phyloP scores from a whole-genome alignment of 371 early-diverging fungal species.

The Mortierella sp. region DNA sequence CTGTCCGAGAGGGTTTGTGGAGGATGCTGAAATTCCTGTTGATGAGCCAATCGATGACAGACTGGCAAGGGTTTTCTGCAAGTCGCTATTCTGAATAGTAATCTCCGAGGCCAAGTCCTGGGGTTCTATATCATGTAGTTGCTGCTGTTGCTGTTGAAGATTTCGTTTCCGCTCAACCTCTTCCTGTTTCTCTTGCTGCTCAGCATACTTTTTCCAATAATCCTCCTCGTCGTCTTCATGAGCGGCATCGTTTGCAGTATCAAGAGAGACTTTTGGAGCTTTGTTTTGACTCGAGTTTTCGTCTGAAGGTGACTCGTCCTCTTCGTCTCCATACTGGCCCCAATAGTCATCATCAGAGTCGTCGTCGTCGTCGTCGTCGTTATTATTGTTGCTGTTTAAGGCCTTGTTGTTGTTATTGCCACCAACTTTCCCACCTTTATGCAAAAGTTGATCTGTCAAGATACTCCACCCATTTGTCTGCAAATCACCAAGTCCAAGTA shows the following conservation, averaged over 20 bases:
- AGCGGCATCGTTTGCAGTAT: not conserved
- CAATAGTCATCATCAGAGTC: conserved; percentile 48
- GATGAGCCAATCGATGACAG: not conserved
- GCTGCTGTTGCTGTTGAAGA: conserved; percentile 7
- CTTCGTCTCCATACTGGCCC: conserved; percentile 46
- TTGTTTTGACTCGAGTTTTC: conserved; percentile 11
- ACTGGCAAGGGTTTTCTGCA: not conserved
- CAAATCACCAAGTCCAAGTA: conserved; percentile 6
- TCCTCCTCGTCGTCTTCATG: conserved; percentile 29
- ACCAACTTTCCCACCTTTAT: not conserved
- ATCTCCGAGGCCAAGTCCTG: not conserved
- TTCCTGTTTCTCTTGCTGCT: conserved; percentile 31
- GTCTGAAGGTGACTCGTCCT: conserved; percentile 24
- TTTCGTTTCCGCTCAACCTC: conserved; percentile 16
- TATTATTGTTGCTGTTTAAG: no score
- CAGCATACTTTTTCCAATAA: conserved; percentile 44
- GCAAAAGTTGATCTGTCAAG: conserved; percentile 3
- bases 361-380: conserved; percentile 10
- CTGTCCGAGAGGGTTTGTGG: conserved; percentile 10
- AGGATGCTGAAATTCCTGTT: not conserved
- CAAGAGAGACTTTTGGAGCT: not conserved
- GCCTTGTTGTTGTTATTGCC: not conserved
- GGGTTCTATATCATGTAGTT: not conserved
- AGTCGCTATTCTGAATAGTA: not conserved
- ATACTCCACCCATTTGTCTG: conserved; percentile 16